Evolutionary conservation across 331 rosid genomes (phyloP), one percentile per base, ranked within the genome.

Genomic region (Malus hybrid): DNA sequence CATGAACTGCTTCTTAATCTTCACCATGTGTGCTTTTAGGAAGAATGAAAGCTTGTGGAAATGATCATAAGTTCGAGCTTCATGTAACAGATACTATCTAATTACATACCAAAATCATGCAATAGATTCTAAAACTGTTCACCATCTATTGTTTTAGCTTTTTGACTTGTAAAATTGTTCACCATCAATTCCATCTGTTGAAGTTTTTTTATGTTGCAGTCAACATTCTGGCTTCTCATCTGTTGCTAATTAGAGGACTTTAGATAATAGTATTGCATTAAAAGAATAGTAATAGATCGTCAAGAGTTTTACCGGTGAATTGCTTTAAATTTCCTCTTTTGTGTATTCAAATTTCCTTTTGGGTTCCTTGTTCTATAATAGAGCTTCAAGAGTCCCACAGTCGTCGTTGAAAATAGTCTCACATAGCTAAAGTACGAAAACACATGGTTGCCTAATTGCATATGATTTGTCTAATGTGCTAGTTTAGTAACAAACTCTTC

Each of bases 401-500:
- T 44, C 50, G 15, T 44, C 50, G 50, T 52, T 31, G 44, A 33
- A 3, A 24, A 36, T 7, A 20, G 27, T 10, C 67, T 63, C 33
- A 48, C 31, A 62, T 39, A 8, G 2, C 27, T 19, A 46, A 31
- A 64, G n/a, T 61, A 57, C 62, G 10, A 5, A 42, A 10, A 29
- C 76, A 66, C 81, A 50, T 75, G 69, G 76, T 50, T 66, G 59
- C 71, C 72, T 57, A 72, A 46, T 67, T 52, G 67, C 70, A 8
- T 42, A 19, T 70, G 42, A 34, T 62, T 50, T 71, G 44, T 74
- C 33, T 62, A 42, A 52, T 31, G 54, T 69, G 57, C 46, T 52
- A 63, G 74, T 50, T 72, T 3, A 18, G 4, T 33, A 31, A 24
- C 36, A 8, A 61, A 48, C 57, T 74, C 20, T 16, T 31, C 76